Evolutionary conservation across 305 asterid species (phyloP).

Genomic region (Rubia tinctorum): DNA sequence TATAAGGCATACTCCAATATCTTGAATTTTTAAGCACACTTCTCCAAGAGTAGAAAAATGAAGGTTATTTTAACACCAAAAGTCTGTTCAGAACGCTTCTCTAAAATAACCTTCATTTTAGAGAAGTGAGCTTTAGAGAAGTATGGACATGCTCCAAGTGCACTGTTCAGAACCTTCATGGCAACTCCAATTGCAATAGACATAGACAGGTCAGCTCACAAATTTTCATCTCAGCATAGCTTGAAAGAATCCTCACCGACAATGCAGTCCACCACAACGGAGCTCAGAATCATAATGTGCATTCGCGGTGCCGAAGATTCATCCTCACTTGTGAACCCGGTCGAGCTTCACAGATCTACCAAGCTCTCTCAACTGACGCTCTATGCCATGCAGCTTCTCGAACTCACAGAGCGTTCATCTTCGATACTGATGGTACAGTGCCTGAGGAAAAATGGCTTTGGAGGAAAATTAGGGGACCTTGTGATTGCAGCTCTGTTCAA

Average conservation of each 20-base stretch:
- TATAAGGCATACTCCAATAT: no score
- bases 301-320: slow-evolving; percentile 24
- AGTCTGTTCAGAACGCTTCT: no score
- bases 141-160: no score
- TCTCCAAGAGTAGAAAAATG: no score
- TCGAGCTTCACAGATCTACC: slow-evolving; percentile 19
- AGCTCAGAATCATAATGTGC: slow-evolving; percentile 32
- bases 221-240: neutral
- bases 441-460: slow-evolving; percentile 32
- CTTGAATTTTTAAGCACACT: no score
- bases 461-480: no score
- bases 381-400: slow-evolving; percentile 39
- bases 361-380: slow-evolving; percentile 20
- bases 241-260: neutral
- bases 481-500: no score
- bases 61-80: no score
- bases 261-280: no score
- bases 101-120: no score
- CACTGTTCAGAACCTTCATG: slow-evolving; percentile 48
- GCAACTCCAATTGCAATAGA: slow-evolving; percentile 44
- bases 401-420: slow-evolving; percentile 39
- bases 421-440: slow-evolving; percentile 35
- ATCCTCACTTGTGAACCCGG: slow-evolving; percentile 22
- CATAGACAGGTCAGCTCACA: slow-evolving; percentile 32
- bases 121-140: no score